These are phyloP conservation scores for Hypoxylon subgilvum DNA, from an alignment of 495 filamentous ascomycete species.

Conservation along the genomic window DNA sequence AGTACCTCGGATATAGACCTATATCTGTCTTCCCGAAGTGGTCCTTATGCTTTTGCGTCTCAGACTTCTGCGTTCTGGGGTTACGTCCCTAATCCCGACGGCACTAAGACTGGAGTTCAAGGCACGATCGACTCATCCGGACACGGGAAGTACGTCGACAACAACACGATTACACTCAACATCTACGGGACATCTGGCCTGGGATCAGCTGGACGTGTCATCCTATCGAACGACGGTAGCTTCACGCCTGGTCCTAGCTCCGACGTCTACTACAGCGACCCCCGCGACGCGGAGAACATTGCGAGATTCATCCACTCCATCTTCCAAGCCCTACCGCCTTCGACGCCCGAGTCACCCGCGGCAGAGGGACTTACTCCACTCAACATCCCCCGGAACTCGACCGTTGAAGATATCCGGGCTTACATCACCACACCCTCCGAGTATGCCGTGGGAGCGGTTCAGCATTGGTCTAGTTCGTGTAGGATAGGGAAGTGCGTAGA, in stretches of 20 bases:
- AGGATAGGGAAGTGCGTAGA: slow-evolving; percentile 49
- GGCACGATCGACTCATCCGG: slow-evolving; percentile 51
- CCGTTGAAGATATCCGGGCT: slow-evolving; percentile 41
- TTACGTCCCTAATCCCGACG: slow-evolving; percentile 42
- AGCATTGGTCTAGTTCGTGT: slow-evolving; percentile 50
- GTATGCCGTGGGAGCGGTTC: slow-evolving; percentile 48
- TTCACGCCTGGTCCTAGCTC: slow-evolving; percentile 43
- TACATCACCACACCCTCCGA: slow-evolving; percentile 47
- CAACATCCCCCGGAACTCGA: slow-evolving; percentile 43
- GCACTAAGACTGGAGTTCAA: slow-evolving; percentile 42
- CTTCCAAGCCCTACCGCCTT: slow-evolving; percentile 45
- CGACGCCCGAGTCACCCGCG: slow-evolving; percentile 31
- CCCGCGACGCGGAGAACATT: slow-evolving; percentile 46
- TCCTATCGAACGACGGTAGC: slow-evolving; percentile 39
- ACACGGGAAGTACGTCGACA: slow-evolving; percentile 33
- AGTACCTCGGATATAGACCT: slow-evolving; percentile 39
- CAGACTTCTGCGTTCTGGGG: slow-evolving; percentile 51
- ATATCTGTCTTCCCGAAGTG: slow-evolving; percentile 43
- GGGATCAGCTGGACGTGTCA: slow-evolving; percentile 44
- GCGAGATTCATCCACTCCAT: slow-evolving; percentile 49
- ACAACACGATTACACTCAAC: slow-evolving; percentile 51
- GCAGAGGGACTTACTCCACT: slow-evolving; percentile 42
- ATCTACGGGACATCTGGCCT: slow-evolving; percentile 53
- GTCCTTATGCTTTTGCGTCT: slow-evolving; percentile 48
- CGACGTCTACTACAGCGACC: slow-evolving; percentile 45